Evolutionary conservation across 257 asterid genomes (phyloP).

Genomic region (Penstemon barbatus): DNA sequence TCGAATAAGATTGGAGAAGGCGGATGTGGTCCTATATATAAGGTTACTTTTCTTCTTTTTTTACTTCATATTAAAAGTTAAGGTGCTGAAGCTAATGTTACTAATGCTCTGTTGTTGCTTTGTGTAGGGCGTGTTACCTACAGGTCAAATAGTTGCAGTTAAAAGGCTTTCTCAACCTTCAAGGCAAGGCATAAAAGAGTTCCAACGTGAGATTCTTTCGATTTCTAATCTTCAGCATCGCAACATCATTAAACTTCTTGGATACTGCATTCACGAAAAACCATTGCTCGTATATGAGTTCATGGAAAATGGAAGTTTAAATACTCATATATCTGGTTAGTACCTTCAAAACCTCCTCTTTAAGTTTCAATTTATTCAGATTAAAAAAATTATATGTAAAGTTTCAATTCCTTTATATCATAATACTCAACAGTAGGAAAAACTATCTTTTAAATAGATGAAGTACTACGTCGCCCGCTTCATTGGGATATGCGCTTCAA

Average conservation of each 20-base stretch:
- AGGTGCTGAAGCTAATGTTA: background rate
- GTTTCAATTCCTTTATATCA: background rate
- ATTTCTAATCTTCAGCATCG: conserved; percentile 27
- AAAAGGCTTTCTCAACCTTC: conserved; percentile 15
- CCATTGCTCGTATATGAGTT: conserved; percentile 26
- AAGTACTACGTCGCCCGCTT: background rate
- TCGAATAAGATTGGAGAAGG: conserved; percentile 21
- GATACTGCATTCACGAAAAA: conserved; percentile 28
- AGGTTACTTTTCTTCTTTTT: conserved; percentile 2
- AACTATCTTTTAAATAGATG: conserved; percentile 6
- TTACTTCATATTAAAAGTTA: background rate
- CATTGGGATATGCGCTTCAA: conserved; percentile 31
- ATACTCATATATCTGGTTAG: background rate
- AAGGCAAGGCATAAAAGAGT: background rate
- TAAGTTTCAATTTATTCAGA: too few species aligned
- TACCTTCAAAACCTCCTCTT: background rate
- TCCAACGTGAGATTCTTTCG: conserved; percentile 17
- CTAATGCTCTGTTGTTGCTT: background rate
- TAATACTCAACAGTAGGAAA: background rate
- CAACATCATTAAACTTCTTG: conserved; percentile 31
- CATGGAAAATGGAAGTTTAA: conserved; percentile 27
- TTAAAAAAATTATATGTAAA: background rate
- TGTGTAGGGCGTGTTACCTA: conserved; percentile 26
- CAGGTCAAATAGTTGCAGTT: conserved; percentile 23
- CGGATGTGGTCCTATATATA: background rate